Base-by-base conservation (phyloP, 176 grass and related monocot genomes). In the Alopecurus myosuroides region DNA sequence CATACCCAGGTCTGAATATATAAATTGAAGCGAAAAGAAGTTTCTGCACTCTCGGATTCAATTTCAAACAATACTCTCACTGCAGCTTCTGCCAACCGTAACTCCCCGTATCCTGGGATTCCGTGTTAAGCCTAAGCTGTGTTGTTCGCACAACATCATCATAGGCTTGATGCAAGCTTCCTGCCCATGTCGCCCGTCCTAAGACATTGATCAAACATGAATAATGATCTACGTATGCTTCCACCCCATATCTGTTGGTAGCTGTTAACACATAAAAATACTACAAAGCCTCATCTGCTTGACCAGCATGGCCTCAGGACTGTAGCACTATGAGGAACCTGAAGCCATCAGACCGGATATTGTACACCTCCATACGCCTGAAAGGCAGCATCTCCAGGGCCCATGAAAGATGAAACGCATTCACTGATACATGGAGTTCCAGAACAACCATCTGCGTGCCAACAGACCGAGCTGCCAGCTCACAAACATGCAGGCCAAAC, bases 131-230 rank as follows among this genome's bases (percentile, higher is more conserved):
- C 34, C 34, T 35, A 35, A 35, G 34, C 34, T 35, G 34, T 4
- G 4, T 35, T 35, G 34, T 35, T 35, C 4, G 34, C 4, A 35
- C 4, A 35, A 35, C 34, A 35, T 35, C 34, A 35, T 35, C n/a
- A n/a, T n/a, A 35, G 4, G 34, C 1, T 63, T 94, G 80, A 33
- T 79, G 62, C 77, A 91, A 51, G 4, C 34, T 35, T 35, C 4
- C 34, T 35, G 34, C 34, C 50, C 86, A 72, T 37, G 86, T 84
- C 63, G 81, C 92, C 39, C 92, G 81, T 45, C 92, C 85, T 84
- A 91, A 89, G n/a, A 94, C 89, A 81, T 91, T 80, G 26, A 89
- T 84, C 89, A 91, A 82, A 84, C 92, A 89, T 0, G 92, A 94
- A 75, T 91, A 94, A 56, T 94, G 92, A 26, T 94, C 87, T 44